A percentile compares a stretch with the other conserved stretches of the same genome.
phyloP scores from a whole-genome alignment of 139 green algal species.

The Chlamydomonas incerta region DNA sequence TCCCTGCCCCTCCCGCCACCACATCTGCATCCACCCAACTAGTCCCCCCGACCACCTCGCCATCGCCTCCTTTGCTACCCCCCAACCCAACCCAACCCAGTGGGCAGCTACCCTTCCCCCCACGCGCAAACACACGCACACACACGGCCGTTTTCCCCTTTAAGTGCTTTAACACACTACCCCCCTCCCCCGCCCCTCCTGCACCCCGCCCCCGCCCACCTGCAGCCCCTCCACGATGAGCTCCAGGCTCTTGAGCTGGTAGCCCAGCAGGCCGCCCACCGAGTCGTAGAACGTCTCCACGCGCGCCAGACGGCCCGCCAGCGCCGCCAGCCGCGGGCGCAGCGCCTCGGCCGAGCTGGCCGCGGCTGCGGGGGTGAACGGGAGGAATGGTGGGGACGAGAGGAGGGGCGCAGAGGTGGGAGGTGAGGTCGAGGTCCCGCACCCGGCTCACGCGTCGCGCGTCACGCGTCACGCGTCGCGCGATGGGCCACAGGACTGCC shows the following conservation, averaged over 20 bases:
- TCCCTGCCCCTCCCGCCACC: too few species aligned
- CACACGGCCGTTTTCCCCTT: too few species aligned
- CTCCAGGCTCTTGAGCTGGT: constrained; percentile 89
- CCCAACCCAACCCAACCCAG: too few species aligned
- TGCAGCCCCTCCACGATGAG: constrained; percentile 70
- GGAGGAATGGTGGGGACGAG: not conserved
- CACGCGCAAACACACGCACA: too few species aligned
- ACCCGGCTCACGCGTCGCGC: not conserved
- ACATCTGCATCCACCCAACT: too few species aligned
- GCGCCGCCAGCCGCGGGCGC: constrained; percentile 29
- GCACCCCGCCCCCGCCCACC: not conserved
- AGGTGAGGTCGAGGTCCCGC: not conserved
- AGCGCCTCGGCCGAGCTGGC: not conserved
- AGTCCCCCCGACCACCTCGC: too few species aligned
- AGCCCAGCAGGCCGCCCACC: constrained; percentile 95
- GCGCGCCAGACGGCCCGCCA: constrained; percentile 62
- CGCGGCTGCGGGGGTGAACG: not conserved
- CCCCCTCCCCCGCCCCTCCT: not conserved
- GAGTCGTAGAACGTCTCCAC: constrained; percentile 94
- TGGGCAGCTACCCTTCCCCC: too few species aligned
- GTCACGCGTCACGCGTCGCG: too few species aligned
- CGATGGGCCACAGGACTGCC: too few species aligned
- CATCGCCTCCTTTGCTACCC: too few species aligned
- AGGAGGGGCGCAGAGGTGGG: not conserved
- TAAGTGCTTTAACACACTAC: too few species aligned